These are phyloP conservation scores for Wickerhamiella cacticola DNA, from an alignment of 805 yeast genomes.

Conservation along the genomic window DNA sequence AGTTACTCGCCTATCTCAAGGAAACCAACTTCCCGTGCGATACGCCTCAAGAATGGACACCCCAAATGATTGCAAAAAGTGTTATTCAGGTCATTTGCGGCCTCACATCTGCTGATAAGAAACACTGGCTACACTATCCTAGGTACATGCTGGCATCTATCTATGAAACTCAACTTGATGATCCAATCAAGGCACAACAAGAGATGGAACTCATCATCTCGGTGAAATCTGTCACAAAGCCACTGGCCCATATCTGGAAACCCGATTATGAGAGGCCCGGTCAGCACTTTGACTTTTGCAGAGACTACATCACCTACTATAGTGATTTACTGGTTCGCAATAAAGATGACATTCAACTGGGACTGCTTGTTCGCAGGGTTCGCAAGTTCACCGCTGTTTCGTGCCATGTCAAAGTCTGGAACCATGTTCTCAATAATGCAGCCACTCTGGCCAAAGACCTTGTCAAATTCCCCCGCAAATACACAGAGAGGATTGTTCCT, in stretches of 20 bases:
- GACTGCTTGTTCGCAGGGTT: constrained; percentile 55
- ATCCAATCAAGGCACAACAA: constrained; percentile 43
- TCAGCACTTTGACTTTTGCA: constrained; percentile 70
- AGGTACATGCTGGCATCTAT: constrained; percentile 58
- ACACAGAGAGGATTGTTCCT: constrained; percentile 29
- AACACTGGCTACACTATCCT: constrained; percentile 88
- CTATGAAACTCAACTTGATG: constrained; percentile 41
- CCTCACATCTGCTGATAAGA: constrained; percentile 52
- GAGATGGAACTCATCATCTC: constrained; percentile 56
- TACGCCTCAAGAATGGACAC: neutral
- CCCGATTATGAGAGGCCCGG: constrained; percentile 90
- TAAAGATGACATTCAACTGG: constrained; percentile 47
- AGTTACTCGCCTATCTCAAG: constrained; percentile 9
- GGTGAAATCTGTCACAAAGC: constrained; percentile 50
- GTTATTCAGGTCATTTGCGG: constrained; percentile 31
- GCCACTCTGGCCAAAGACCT: constrained; percentile 42
- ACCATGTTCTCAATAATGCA: constrained; percentile 39
- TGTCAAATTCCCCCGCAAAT: constrained; percentile 34
- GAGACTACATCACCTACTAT: constrained; percentile 53
- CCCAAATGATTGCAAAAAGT: neutral
- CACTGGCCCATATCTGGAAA: constrained; percentile 80
- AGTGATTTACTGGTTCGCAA: constrained; percentile 43
- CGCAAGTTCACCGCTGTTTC: constrained; percentile 71
- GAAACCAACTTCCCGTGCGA: neutral
- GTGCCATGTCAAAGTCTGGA: constrained; percentile 54